Conservation (phyloP, 768 basidiomycete species). For the Mycena rosella region DNA sequence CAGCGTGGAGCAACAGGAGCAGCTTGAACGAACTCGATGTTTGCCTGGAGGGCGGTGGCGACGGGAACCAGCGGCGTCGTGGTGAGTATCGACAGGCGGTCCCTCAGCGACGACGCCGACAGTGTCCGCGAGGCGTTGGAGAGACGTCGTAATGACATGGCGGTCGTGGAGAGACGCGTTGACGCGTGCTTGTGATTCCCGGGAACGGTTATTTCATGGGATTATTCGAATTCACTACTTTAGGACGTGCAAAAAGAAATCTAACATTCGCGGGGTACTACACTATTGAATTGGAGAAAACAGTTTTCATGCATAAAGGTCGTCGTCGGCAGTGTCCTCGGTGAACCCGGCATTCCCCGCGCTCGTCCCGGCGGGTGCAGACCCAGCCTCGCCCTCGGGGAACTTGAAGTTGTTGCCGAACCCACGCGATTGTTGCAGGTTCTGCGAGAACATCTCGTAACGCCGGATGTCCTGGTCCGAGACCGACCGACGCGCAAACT, state of each 20-base stretch:
- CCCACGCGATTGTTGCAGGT: constrained; percentile 90
- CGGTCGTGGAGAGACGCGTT: constrained; percentile 32
- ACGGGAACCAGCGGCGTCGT: constrained; percentile 73
- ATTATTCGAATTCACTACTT: no score
- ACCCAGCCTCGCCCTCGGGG: constrained; percentile 77
- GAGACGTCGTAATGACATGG: constrained; percentile 44
- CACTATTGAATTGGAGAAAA: neutral
- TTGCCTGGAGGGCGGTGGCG: constrained; percentile 71
- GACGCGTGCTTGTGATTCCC: constrained; percentile 23
- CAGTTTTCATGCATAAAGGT: constrained; percentile 81
- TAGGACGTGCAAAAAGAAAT: no score
- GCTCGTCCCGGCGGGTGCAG: constrained; percentile 53
- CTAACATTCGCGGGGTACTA: constrained; percentile 28
- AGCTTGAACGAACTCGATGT: constrained; percentile 76
- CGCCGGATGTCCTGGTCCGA: constrained; percentile 97
- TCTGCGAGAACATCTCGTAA: constrained; percentile 99
- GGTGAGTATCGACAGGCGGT: constrained; percentile 70
- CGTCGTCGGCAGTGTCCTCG: constrained; percentile 91
- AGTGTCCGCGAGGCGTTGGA: constrained; percentile 61
- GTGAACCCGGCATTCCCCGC: constrained; percentile 82
- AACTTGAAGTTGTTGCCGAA: constrained; percentile 99
- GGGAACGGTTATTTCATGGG: no score
- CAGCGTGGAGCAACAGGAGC: neutral
- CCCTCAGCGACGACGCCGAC: constrained; percentile 73
- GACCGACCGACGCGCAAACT: constrained; percentile 95